phyloP scores from a whole-genome alignment of 192 early-diverging fungal genomes.

The Rhizophagus sp. region DNA sequence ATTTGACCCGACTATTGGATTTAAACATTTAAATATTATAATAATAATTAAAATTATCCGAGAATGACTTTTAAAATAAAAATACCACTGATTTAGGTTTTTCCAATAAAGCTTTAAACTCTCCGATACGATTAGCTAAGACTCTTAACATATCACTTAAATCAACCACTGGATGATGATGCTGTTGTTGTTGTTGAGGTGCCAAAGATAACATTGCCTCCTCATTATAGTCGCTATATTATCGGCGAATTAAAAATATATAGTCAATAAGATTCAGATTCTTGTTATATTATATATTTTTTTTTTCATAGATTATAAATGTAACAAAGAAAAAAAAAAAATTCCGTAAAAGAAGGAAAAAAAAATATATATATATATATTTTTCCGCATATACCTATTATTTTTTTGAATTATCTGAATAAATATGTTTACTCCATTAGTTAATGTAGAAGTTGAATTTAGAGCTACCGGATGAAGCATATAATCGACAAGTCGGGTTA shows the following conservation, averaged over 20 bases:
- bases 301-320: background rate
- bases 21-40: background rate
- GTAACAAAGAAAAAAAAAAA: background rate
- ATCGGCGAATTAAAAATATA: background rate
- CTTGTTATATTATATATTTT: background rate
- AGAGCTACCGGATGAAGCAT: constrained; percentile 84
- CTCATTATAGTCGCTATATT: constrained; percentile 43
- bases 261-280: no score
- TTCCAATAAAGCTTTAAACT: constrained; percentile 77
- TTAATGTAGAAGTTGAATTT: constrained; percentile 83
- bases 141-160: constrained; percentile 91
- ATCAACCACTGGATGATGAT: constrained; percentile 56
- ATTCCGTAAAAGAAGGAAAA: background rate
- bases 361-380: no score
- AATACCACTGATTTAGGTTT: constrained; percentile 74
- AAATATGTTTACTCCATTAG: constrained; percentile 94
- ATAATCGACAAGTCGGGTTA: constrained; percentile 75
- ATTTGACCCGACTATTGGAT: constrained; percentile 51
- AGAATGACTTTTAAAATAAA: background rate
- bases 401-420: constrained; percentile 98
- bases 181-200: constrained; percentile 34
- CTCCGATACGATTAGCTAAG: constrained; percentile 70
- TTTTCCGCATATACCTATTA: constrained; percentile 67
- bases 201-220: constrained; percentile 32
- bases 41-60: background rate